Conservation (phyloP, 257 asterid species). For the Solanum chiquidenum region DNA sequence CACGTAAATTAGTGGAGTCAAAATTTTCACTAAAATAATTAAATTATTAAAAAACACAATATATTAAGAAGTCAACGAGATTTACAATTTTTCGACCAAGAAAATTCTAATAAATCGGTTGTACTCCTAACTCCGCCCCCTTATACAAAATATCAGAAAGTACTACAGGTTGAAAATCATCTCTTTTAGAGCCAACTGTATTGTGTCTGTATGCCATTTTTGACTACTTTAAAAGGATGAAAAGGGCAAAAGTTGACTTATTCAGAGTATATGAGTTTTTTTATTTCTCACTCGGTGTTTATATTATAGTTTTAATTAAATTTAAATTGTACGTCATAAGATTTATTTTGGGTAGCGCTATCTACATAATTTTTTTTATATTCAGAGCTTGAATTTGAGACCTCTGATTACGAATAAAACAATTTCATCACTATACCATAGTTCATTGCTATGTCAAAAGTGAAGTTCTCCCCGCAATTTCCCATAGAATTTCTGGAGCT, state of each 20-base stretch:
- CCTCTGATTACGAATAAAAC: accelerated
- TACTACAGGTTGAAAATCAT: not conserved
- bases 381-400: accelerated
- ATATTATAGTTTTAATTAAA: no score
- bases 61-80: accelerated
- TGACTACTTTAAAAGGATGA: not conserved
- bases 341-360: no score
- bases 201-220: not conserved
- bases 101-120: not conserved
- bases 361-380: no score
- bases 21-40: not conserved
- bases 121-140: not conserved
- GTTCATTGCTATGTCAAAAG: no score
- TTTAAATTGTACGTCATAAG: accelerated
- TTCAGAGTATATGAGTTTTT: not conserved
- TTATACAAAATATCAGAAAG: not conserved
- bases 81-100: accelerated
- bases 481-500: no score
- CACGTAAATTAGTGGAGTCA: accelerated
- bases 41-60: not conserved
- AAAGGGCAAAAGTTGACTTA: not conserved
- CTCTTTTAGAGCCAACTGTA: not conserved
- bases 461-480: no score
- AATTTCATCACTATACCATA: no score
- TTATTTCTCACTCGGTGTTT: no score